A percentile compares a stretch with the other conserved stretches of the same genome.
Evolutionary conservation across 2,329 filamentous ascomycete species (phyloP).

Genomic region (Calonectria crousiana): DNA sequence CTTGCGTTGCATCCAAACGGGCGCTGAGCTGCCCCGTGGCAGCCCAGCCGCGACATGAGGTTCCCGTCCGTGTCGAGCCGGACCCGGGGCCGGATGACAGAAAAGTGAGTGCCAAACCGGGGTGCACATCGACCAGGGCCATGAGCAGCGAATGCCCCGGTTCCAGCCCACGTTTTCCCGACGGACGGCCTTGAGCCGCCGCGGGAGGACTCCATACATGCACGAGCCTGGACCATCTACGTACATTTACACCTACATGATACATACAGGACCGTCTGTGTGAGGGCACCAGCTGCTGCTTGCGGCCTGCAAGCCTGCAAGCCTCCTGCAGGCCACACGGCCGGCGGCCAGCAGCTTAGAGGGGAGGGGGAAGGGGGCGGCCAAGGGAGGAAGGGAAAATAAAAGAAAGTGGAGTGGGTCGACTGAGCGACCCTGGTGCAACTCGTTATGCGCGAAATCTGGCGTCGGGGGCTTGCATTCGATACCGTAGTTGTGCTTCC

Average conservation of each 20-base stretch:
- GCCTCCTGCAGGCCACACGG: slow-evolving; percentile 15
- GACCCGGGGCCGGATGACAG: slow-evolving; percentile 30
- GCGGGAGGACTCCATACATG: slow-evolving; percentile 18
- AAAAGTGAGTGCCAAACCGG: slow-evolving; percentile 36
- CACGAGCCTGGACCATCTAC: slow-evolving; percentile 9
- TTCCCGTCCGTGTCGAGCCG: slow-evolving; percentile 15
- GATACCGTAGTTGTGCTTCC: slow-evolving; percentile 28
- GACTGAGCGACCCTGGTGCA: slow-evolving; percentile 26
- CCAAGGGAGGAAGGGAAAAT: not conserved
- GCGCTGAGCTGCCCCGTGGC: slow-evolving; percentile 37
- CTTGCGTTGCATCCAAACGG: slow-evolving; percentile 30
- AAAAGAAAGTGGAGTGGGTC: slow-evolving; percentile 15
- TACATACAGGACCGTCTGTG: slow-evolving; percentile 9
- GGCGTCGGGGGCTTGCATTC: slow-evolving; percentile 26
- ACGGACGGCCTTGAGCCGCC: slow-evolving; percentile 26
- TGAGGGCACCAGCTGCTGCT: slow-evolving; percentile 15
- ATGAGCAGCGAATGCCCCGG: slow-evolving; percentile 27
- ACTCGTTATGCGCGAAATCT: slow-evolving; percentile 36
- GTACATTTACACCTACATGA: slow-evolving; percentile 16
- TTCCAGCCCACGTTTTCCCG: slow-evolving; percentile 39
- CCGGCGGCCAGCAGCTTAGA: slow-evolving; percentile 16
- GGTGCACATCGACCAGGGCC: slow-evolving; percentile 35
- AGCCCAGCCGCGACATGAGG: slow-evolving; percentile 19
- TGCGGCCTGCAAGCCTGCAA: slow-evolving; percentile 14
- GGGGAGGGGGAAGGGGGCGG: not conserved